Conservation (phyloP, 1,284 basidiomycete genomes). For the Pulchroboletus neoregius region DNA sequence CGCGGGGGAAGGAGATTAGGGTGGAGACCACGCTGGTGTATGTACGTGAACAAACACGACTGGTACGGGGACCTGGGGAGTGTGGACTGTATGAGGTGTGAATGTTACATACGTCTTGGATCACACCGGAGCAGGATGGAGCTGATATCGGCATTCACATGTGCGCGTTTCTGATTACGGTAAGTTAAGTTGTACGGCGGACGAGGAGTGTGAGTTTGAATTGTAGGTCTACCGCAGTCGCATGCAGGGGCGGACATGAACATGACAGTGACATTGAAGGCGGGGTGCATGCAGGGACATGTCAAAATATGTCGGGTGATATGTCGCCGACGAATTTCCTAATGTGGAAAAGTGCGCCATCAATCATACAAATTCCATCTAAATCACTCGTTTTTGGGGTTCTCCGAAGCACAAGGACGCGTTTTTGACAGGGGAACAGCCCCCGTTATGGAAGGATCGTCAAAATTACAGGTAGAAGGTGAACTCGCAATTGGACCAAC, state of each 20-base stretch:
- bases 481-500: too few relatives aligned
- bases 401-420: slow-evolving; percentile 19
- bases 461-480: slow-evolving; percentile 13
- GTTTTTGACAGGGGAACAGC: slow-evolving; percentile 16
- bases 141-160: slow-evolving; percentile 36
- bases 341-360: slow-evolving; percentile 27
- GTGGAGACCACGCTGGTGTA: slow-evolving; percentile 33
- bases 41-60: slow-evolving; percentile 37
- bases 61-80: slow-evolving; percentile 33
- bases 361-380: slow-evolving; percentile 23
- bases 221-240: slow-evolving; percentile 22
- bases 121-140: slow-evolving; percentile 29
- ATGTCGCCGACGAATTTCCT: slow-evolving; percentile 31
- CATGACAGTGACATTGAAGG: slow-evolving; percentile 32
- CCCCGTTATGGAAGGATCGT: slow-evolving; percentile 29
- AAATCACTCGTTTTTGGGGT: slow-evolving; percentile 29
- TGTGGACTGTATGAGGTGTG: slow-evolving; percentile 34
- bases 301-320: slow-evolving; percentile 21
- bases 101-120: slow-evolving; percentile 31
- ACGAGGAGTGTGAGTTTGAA: slow-evolving; percentile 19
- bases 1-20: slow-evolving; percentile 33
- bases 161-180: slow-evolving; percentile 35
- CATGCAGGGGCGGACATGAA: slow-evolving; percentile 23
- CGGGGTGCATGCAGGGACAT: slow-evolving; percentile 18
- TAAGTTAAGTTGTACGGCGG: slow-evolving; percentile 28